Conservation (phyloP, 1,284 basidiomycete genomes). For the Cutaneotrichosporon cutaneum region DNA sequence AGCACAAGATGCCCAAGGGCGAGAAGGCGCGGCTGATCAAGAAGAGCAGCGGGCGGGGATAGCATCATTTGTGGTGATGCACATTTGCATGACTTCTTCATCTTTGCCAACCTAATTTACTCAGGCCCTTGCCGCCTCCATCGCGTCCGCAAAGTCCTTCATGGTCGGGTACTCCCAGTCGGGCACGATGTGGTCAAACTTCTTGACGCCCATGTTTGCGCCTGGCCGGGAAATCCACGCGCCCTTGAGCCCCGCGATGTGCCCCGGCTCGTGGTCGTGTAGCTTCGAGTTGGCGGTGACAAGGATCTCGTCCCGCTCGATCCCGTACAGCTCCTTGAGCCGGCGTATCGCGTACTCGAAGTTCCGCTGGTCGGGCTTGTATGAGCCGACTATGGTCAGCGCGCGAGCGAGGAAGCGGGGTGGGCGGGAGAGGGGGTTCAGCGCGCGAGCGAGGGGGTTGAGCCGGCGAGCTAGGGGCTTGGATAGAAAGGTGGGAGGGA, state of each 20-base stretch:
- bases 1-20: slow-evolving; percentile 88
- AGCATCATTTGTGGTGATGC: not conserved
- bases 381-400: slow-evolving; percentile 30
- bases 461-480: too few species aligned
- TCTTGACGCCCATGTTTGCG: slow-evolving; percentile 24
- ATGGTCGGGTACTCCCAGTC: slow-evolving; percentile 24
- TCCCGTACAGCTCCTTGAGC: slow-evolving; percentile 31
- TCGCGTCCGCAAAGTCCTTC: slow-evolving; percentile 19
- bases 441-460: not conserved
- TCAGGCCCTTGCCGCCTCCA: slow-evolving; percentile 7
- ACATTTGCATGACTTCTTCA: slow-evolving; percentile 1
- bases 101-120: not conserved
- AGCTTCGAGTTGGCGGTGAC: slow-evolving; percentile 37
- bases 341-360: slow-evolving; percentile 37
- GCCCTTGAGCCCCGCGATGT: slow-evolving; percentile 35
- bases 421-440: not conserved
- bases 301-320: slow-evolving; percentile 32
- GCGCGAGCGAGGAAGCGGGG: too few species aligned
- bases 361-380: slow-evolving; percentile 40
- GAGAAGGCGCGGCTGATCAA: slow-evolving; percentile 86
- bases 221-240: slow-evolving; percentile 37
- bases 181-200: slow-evolving; percentile 15
- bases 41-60: slow-evolving; percentile 36
- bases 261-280: slow-evolving; percentile 39
- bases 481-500: too few species aligned